A percentile compares a stretch with the other conserved stretches of the same genome.
Conservation (phyloP, 2,329 filamentous ascomycete genomes). For the Epichloe sp. region DNA sequence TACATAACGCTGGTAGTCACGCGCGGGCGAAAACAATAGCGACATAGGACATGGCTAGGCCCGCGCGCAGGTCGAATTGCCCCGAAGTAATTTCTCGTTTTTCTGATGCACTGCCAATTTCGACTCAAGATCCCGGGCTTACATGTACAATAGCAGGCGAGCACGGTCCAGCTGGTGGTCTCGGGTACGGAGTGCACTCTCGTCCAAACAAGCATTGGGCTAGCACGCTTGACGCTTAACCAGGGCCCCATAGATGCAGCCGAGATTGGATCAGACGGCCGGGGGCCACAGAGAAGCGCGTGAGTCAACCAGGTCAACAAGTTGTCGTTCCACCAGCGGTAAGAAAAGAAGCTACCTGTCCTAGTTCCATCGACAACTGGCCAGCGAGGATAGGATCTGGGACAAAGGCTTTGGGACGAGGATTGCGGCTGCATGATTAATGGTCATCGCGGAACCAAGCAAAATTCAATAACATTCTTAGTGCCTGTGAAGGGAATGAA, state of each 20-base stretch:
- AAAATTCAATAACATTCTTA: too few species aligned
- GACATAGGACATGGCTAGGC: too few species aligned
- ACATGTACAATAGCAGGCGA: not conserved
- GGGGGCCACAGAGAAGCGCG: not conserved
- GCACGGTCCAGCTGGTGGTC: not conserved
- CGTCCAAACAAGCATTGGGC: not conserved
- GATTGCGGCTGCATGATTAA: too few species aligned
- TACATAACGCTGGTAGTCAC: too few species aligned
- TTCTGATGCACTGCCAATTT: not conserved
- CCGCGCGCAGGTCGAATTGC: not conserved
- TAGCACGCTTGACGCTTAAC: not conserved
- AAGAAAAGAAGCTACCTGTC: not conserved
- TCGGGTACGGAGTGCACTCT: not conserved
- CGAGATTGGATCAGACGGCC: constrained; percentile 4
- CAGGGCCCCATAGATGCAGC: not conserved
- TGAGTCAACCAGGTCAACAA: not conserved
- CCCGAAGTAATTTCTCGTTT: not conserved
- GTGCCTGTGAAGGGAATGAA: too few species aligned
- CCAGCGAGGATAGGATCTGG: too few species aligned
- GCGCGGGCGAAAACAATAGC: too few species aligned
- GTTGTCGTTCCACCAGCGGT: not conserved
- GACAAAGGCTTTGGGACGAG: too few species aligned
- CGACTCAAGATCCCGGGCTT: not conserved
- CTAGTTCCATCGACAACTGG: not conserved
- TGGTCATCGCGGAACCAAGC: too few species aligned